phyloP scores from a whole-genome alignment of 1,139 yeast genomes.

The Pneumocystis sp. region DNA sequence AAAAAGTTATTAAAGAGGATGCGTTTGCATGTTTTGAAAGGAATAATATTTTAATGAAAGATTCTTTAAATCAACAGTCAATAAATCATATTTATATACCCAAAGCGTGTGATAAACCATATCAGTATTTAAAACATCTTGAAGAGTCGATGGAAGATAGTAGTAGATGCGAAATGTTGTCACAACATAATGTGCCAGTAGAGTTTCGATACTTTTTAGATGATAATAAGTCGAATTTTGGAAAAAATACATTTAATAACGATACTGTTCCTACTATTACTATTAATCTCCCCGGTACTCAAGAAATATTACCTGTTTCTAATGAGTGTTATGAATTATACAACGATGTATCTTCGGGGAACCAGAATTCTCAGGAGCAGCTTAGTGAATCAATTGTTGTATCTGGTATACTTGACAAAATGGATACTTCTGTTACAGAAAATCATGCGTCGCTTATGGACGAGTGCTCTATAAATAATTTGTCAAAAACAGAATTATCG shows the following conservation, averaged over 20 bases:
- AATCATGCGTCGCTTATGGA: background rate
- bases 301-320: background rate
- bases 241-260: background rate
- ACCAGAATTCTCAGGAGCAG: background rate
- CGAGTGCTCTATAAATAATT: background rate
- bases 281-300: background rate
- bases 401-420: background rate
- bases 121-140: background rate
- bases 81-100: background rate
- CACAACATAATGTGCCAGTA: background rate
- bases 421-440: background rate
- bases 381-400: background rate
- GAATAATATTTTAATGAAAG: background rate
- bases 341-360: background rate
- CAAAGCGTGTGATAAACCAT: background rate
- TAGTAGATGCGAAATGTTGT: background rate
- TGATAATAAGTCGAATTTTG: background rate
- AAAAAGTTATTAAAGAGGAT: background rate
- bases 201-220: background rate
- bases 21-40: background rate
- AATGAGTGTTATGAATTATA: background rate
- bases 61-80: background rate
- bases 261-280: background rate
- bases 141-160: background rate
- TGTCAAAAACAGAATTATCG: background rate